Percentiles rank a stretch among this genome's conserved stretches.
These are phyloP conservation scores for Biscogniauxia marginata DNA, from an alignment of 2,329 filamentous ascomycete species.

Conservation along the genomic window DNA sequence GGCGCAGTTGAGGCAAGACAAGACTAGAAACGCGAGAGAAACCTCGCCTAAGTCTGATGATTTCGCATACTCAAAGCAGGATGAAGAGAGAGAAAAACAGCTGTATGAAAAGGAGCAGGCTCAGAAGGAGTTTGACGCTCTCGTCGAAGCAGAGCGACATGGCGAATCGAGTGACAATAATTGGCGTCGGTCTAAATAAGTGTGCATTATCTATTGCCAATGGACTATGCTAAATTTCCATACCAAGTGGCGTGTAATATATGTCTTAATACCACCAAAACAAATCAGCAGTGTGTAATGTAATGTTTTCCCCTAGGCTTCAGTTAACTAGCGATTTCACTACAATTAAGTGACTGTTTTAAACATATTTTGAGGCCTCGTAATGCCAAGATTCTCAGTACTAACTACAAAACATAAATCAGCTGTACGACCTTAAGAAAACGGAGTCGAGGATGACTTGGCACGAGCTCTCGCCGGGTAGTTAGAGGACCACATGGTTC, in stretches of 20 bases:
- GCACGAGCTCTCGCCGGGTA: slow-evolving; percentile 36
- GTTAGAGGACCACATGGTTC: slow-evolving; percentile 47
- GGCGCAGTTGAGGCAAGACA: slow-evolving; percentile 28
- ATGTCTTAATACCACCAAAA: slow-evolving; percentile 1
- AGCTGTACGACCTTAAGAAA: too few species aligned
- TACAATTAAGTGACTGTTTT: background rate
- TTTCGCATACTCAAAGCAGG: slow-evolving; percentile 36
- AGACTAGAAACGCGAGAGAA: slow-evolving; percentile 18
- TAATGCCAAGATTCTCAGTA: too few species aligned
- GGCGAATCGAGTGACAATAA: slow-evolving; percentile 14
- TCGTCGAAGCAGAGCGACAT: slow-evolving; percentile 45
- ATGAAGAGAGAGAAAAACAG: slow-evolving; percentile 39
- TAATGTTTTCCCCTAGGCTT: background rate
- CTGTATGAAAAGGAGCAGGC: slow-evolving; percentile 42
- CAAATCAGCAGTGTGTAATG: background rate
- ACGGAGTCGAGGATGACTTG: slow-evolving; percentile 45
- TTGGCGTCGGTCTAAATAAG: slow-evolving; percentile 7
- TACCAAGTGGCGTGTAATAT: slow-evolving; percentile 1
- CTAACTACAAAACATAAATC: too few species aligned
- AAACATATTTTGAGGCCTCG: background rate
- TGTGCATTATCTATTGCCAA: background rate
- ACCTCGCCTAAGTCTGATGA: slow-evolving; percentile 23
- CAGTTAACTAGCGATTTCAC: background rate
- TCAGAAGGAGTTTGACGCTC: slow-evolving; percentile 50
- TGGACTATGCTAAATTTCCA: background rate